phyloP scores from a whole-genome alignment of 2,329 filamentous ascomycete species.

The Alternaria triticina region DNA sequence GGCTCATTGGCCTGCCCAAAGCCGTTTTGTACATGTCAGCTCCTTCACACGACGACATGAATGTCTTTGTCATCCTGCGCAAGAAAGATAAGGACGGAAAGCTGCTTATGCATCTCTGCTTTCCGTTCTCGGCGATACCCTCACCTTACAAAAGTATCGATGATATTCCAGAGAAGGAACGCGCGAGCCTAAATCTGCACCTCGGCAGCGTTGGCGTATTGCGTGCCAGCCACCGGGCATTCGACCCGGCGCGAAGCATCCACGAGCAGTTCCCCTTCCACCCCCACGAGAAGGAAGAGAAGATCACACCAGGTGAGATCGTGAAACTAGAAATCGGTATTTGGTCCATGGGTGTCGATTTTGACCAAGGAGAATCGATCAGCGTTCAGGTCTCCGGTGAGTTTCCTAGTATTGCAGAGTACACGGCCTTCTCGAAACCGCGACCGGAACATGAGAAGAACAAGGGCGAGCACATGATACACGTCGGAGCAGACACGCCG shows the following conservation, averaged over 20 bases:
- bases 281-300: constrained; percentile 51
- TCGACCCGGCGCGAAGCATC: constrained; percentile 27
- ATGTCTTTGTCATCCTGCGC: constrained; percentile 53
- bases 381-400: constrained; percentile 25
- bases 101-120: constrained; percentile 34
- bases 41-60: constrained; percentile 52
- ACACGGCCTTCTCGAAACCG: constrained; percentile 38
- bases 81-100: constrained; percentile 55
- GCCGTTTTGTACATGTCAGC: constrained; percentile 56
- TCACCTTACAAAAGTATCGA: constrained; percentile 51
- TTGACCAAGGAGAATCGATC: constrained; percentile 50
- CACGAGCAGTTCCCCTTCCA: constrained; percentile 43
- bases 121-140: constrained; percentile 49
- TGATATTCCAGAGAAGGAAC: constrained; percentile 62
- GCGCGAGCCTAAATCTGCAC: constrained; percentile 51
- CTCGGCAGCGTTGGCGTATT: constrained; percentile 54
- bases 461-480: constrained; percentile 48
- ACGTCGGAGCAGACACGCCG: constrained; percentile 48
- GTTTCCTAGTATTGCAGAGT: constrained; percentile 50
- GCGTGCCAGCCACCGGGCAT: constrained; percentile 53
- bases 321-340: constrained; percentile 58
- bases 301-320: constrained; percentile 50
- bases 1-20: constrained; percentile 57
- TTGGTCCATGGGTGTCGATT: constrained; percentile 56
- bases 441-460: constrained; percentile 53